phyloP scores from a whole-genome alignment of 208 protist species.

The Spongospora subterranea region DNA sequence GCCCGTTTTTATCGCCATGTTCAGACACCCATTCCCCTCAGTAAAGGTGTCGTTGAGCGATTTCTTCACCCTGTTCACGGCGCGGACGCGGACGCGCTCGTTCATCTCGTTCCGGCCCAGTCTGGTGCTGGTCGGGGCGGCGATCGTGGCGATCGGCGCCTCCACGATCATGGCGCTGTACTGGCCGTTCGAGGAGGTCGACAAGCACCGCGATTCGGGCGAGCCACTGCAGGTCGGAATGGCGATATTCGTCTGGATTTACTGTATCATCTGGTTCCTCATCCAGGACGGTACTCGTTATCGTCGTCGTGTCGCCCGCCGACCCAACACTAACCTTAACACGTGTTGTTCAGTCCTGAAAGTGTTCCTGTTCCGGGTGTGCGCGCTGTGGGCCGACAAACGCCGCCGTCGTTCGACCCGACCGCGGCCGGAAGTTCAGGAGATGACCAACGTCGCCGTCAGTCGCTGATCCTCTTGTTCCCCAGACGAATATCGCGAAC shows the following conservation, averaged over 20 bases:
- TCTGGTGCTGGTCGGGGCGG: not conserved
- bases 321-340: too few species aligned
- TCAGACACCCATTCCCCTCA: not conserved
- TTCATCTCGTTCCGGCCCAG: constrained; percentile 18
- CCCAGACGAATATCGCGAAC: too few species aligned
- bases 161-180: not conserved
- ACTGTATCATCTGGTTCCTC: constrained; percentile 54
- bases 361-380: too few species aligned
- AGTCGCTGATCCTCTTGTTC: too few species aligned
- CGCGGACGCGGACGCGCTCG: not conserved
- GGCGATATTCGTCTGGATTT: constrained; percentile 5
- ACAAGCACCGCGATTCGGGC: not conserved
- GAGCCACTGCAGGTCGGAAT: not conserved
- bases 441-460: too few species aligned
- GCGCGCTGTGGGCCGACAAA: too few species aligned
- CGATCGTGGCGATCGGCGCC: not conserved
- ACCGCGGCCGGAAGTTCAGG: too few species aligned
- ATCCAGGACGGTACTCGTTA: constrained; percentile 52
- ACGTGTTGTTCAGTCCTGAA: too few species aligned
- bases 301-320: too few species aligned
- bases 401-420: too few species aligned
- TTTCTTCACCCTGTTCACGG: constrained; percentile 27
- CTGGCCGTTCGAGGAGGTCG: constrained; percentile 45
- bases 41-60: not conserved
- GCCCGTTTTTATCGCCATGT: not conserved